Evolutionary conservation across 257 asterid species (phyloP).

Genomic region (Apocynum venetum): DNA sequence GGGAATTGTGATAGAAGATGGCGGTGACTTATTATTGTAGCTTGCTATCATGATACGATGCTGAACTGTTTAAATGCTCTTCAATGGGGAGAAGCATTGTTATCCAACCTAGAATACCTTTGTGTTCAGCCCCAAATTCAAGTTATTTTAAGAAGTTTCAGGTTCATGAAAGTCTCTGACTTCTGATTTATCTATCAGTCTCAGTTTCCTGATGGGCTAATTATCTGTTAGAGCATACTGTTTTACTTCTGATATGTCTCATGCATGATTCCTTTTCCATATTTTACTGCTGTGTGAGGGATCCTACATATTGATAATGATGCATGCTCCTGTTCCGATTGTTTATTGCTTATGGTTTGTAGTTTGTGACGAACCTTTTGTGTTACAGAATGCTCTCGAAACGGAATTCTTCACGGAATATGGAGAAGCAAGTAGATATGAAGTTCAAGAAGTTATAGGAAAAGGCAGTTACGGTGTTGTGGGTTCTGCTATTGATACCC

Average conservation of each 20-base stretch:
- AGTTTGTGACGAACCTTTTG: slow-evolving; percentile 12
- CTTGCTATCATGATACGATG: not conserved
- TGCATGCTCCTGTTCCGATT: not conserved
- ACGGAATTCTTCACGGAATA: slow-evolving; percentile 91
- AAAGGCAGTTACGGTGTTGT: slow-evolving; percentile 99
- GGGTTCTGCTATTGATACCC: slow-evolving; percentile 80
- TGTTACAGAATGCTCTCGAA: slow-evolving; percentile 56
- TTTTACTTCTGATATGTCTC: not conserved
- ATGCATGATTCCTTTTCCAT: not conserved
- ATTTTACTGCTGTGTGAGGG: not conserved
- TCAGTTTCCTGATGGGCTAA: not conserved
- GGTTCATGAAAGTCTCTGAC: not conserved
- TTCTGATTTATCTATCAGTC: not conserved
- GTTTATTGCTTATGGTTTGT: not conserved
- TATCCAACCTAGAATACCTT: not conserved
- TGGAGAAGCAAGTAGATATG: slow-evolving; percentile 90
- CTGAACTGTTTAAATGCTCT: not conserved
- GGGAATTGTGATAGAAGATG: not conserved
- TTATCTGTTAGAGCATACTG: not conserved
- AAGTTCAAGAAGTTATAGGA: slow-evolving; percentile 92
- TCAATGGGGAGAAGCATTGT: not conserved
- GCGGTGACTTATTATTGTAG: not conserved
- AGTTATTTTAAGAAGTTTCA: not conserved
- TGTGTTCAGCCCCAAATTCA: not conserved
- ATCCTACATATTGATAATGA: not conserved